Percentiles rank a stretch among this genome's conserved stretches.
Evolutionary conservation across 176 grass and related monocot species (phyloP).

Genomic region (Carex littledalei): DNA sequence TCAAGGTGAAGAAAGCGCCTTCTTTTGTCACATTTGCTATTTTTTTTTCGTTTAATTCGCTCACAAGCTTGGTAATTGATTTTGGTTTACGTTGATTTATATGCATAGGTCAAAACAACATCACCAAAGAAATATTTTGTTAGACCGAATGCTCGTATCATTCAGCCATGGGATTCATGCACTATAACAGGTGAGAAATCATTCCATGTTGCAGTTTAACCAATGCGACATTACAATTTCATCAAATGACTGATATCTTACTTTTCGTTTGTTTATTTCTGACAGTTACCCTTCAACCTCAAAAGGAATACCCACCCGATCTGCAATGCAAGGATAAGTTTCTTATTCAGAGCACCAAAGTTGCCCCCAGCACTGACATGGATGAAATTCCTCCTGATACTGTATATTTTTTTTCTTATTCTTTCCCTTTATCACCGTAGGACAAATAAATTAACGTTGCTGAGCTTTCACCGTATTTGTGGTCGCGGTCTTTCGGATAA

Average conservation of each 20-base stretch:
- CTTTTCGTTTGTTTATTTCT: constrained; percentile 11
- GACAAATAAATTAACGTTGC: neutral
- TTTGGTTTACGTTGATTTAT: constrained; percentile 16
- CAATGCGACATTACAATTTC: neutral
- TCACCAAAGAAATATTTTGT: constrained; percentile 99
- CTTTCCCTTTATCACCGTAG: neutral
- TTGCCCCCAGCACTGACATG: constrained; percentile 59
- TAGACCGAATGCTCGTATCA: constrained; percentile 73
- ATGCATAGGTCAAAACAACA: constrained; percentile 84
- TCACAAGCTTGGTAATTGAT: constrained; percentile 20
- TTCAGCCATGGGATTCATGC: constrained; percentile 97
- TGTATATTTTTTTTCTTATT: constrained; percentile 30
- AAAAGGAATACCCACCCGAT: constrained; percentile 71
- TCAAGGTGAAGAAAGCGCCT: constrained; percentile 53
- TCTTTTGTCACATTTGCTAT: neutral
- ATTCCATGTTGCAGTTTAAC: constrained; percentile 10
- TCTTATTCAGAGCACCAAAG: constrained; percentile 91
- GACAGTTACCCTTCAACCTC: constrained; percentile 82
- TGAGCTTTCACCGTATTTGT: neutral
- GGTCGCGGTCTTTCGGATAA: neutral
- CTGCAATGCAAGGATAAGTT: constrained; percentile 98
- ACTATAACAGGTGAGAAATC: constrained; percentile 57
- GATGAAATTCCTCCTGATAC: constrained; percentile 87
- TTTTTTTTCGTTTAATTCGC: neutral
- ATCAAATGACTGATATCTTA: constrained; percentile 5